A percentile compares a stretch with the other conserved stretches of the same genome.
These are phyloP conservation scores for Zhuliangozyma blackwelliae DNA, from an alignment of 1,139 yeast species.

Conservation along the genomic window DNA sequence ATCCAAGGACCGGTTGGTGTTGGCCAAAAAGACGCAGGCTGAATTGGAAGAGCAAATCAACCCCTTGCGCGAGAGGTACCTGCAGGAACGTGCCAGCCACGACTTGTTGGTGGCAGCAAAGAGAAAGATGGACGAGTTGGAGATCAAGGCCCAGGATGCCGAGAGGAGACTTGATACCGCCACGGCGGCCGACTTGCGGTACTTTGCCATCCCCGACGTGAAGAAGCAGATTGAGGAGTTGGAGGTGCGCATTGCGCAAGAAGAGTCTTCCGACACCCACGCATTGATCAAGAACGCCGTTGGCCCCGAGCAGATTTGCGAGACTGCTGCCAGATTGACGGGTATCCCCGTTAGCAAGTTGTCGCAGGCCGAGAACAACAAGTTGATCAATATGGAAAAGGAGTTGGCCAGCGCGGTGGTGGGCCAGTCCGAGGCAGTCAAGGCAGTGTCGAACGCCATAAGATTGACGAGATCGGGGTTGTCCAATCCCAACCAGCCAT, in stretches of 20 bases:
- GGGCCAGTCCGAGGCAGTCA: constrained; percentile 95
- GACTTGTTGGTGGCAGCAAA: constrained; percentile 86
- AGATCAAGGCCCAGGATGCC: constrained; percentile 90
- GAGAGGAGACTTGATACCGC: constrained; percentile 95
- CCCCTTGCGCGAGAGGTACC: constrained; percentile 82
- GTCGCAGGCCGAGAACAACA: constrained; percentile 91
- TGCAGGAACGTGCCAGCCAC: constrained; percentile 86
- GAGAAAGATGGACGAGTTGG: constrained; percentile 87
- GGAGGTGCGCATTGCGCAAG: constrained; percentile 74
- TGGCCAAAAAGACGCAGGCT: constrained; percentile 76
- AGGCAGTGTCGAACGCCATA: constrained; percentile 92
- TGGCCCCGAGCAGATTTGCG: constrained; percentile 89
- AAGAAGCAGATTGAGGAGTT: constrained; percentile 69
- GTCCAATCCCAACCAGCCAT: constrained; percentile 93
- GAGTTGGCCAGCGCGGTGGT: constrained; percentile 80
- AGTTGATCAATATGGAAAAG: constrained; percentile 90
- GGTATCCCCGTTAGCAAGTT: constrained; percentile 98
- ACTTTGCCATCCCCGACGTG: constrained; percentile 95
- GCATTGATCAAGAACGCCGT: constrained; percentile 83
- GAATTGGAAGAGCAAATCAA: constrained; percentile 78
- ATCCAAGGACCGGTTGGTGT: constrained; percentile 79
- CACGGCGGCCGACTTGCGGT: constrained; percentile 91
- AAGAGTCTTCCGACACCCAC: constrained; percentile 58
- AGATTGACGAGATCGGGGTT: constrained; percentile 93
- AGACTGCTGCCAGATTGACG: constrained; percentile 94